Conservation (phyloP, 805 yeast genomes). For the Cyberlindnera meyerae region DNA sequence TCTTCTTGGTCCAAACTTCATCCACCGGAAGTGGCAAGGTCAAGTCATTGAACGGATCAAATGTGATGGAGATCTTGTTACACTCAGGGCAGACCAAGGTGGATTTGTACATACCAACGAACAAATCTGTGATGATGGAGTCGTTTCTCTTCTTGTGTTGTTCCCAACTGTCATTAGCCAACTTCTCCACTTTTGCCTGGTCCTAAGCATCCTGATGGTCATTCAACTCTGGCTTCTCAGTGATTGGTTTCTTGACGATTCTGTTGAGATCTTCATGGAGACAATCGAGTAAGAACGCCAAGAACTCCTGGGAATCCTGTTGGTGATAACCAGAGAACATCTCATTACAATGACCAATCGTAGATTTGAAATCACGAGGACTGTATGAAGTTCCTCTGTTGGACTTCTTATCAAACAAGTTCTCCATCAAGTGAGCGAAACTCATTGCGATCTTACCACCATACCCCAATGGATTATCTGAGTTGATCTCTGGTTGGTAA, state of each 20-base stretch:
- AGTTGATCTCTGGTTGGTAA: slow-evolving; percentile 63
- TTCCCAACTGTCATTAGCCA: slow-evolving; percentile 78
- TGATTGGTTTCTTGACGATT: slow-evolving; percentile 73
- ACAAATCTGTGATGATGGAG: slow-evolving; percentile 77
- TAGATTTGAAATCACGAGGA: slow-evolving; percentile 74
- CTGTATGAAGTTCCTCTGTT: slow-evolving; percentile 13
- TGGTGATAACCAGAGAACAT: slow-evolving; percentile 79
- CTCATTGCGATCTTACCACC: slow-evolving; percentile 75
- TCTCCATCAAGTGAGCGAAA: slow-evolving; percentile 64
- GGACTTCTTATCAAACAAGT: slow-evolving; percentile 40
- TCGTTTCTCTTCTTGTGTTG: slow-evolving; percentile 77
- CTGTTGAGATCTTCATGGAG: slow-evolving; percentile 90
- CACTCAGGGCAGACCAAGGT: slow-evolving; percentile 88
- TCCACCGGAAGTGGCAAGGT: slow-evolving; percentile 84
- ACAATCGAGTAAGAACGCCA: slow-evolving; percentile 83
- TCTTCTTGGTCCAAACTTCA: slow-evolving; percentile 62
- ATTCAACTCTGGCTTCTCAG: slow-evolving; percentile 79
- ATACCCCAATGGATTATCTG: slow-evolving; percentile 79
- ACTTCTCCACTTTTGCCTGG: slow-evolving; percentile 43
- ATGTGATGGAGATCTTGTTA: slow-evolving; percentile 72
- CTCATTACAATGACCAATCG: slow-evolving; percentile 73
- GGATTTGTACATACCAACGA: slow-evolving; percentile 87
- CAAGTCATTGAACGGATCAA: slow-evolving; percentile 89
- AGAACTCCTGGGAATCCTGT: slow-evolving; percentile 91
- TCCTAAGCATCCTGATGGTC: slow-evolving; percentile 53